Evolutionary conservation across 208 protist species (phyloP).

Genomic region (Borovskyia barvae): DNA sequence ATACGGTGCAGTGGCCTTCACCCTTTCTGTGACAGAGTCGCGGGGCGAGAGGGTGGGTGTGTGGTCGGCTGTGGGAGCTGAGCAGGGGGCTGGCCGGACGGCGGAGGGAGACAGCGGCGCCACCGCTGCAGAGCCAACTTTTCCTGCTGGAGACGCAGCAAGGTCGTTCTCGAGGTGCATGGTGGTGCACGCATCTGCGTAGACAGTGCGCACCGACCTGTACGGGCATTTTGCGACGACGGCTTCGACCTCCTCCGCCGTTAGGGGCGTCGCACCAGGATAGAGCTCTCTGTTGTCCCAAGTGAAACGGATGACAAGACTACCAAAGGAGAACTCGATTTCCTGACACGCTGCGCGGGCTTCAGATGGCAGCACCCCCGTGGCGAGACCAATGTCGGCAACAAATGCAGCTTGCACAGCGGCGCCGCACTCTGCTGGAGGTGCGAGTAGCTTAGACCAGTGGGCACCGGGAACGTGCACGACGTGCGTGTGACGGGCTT

Average conservation of each 20-base stretch:
- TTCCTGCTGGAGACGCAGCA: not conserved
- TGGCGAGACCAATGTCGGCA: constrained; percentile 2
- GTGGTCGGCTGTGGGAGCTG: not conserved
- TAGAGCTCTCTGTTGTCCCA: constrained; percentile 26
- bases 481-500: constrained; percentile 18
- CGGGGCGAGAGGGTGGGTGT: not conserved
- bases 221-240: constrained; percentile 20
- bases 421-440: not conserved
- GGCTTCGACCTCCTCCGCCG: constrained; percentile 26
- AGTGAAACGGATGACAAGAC: constrained; percentile 17
- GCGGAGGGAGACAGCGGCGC: no score
- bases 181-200: constrained; percentile 9
- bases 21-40: not conserved
- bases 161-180: constrained; percentile 12
- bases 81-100: no score
- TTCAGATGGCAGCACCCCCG: constrained; percentile 22
- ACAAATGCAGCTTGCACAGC: constrained; percentile 15
- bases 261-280: constrained; percentile 13
- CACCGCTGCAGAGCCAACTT: no score
- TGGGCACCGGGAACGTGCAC: constrained; percentile 16
- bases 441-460: constrained; percentile 13
- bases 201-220: constrained; percentile 13
- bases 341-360: constrained; percentile 20
- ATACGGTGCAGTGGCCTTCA: no score
- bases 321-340: constrained; percentile 9